Evolutionary conservation across 768 basidiomycete genomes (phyloP), one percentile per base, ranked within the genome.

Genomic region (Steccherinum ochraceum): DNA sequence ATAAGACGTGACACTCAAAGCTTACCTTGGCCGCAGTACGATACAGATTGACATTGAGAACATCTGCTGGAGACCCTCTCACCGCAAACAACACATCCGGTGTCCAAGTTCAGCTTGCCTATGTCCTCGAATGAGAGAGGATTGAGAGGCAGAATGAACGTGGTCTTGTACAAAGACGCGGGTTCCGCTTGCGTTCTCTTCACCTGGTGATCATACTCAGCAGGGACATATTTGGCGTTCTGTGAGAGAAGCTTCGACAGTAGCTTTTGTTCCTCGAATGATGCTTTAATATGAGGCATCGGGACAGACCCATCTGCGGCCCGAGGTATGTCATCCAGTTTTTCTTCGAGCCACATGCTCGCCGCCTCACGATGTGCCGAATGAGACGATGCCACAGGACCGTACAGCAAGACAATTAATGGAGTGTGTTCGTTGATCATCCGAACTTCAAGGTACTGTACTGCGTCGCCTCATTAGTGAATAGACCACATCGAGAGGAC

Each of bases 71-170:
- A 55, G 4, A 59, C 64, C 45, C 55, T 64, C 45, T 67, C 64
- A 1, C 73, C 72, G 49, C 73, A 76, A 0, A 73, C 56, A n/a
- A 63, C 67, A 48, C 73, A 75, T 3, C 72, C 72, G 30, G 57
- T 24, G 20, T 64, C 62, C 39, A 53, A 59, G 20, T 62, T 69
- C 11, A 75, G 57, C 46, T 61, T 68, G 1, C 68, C 72, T 20
- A 73, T 50, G n/a, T 68, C 68, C 18, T 61, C 59, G 62, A 67
- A 66, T 23, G 48, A 58, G 12, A 73, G 53, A 0, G 67, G 68
- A 5, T 65, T 67, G 16, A 73, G 54, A 1, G 70, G 73, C 12
- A 77, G 61, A 1, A 72, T 18, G 49, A 74, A 71, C 5, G 72
- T 67, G 5, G 57, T 26, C 27, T 58, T 55, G 54, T 57, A 64